A percentile compares a stretch with the other conserved stretches of the same genome.
Evolutionary conservation across 148 eudicot species (phyloP).

Genomic region (Diospyros kaki): DNA sequence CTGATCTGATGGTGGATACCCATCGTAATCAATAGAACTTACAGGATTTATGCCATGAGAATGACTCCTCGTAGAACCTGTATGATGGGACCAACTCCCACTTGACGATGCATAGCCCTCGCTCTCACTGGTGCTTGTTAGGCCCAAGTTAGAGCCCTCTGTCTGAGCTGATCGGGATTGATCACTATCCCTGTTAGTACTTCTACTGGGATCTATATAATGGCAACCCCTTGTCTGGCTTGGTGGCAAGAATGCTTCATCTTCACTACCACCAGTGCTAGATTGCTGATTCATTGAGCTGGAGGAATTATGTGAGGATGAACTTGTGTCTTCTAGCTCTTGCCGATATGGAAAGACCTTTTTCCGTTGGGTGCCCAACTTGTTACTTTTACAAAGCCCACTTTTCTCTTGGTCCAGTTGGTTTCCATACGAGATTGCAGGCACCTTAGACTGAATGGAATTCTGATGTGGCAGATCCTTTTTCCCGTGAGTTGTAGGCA

Average conservation of each 20-base stretch:
- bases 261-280: slow-evolving; percentile 8
- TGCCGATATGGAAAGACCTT: not conserved
- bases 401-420: not conserved
- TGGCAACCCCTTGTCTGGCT: slow-evolving; percentile 10
- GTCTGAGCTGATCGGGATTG: not conserved
- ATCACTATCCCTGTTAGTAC: slow-evolving; percentile 21
- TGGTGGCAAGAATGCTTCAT: slow-evolving; percentile 6
- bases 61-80: slow-evolving; percentile 12
- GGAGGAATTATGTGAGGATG: slow-evolving; percentile 31
- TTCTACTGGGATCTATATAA: not conserved
- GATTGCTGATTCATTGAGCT: slow-evolving; percentile 27
- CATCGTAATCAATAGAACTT: too few relatives aligned
- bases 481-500: slow-evolving; percentile 1
- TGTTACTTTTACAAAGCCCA: not conserved
- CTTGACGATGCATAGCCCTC: not conserved
- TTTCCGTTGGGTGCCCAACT: slow-evolving; percentile 1
- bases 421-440: not conserved
- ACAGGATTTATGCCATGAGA: too few relatives aligned
- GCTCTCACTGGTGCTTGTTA: slow-evolving; percentile 17
- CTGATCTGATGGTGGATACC: too few relatives aligned
- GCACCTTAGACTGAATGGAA: not conserved
- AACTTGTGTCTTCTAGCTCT: slow-evolving; percentile 32
- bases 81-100: not conserved
- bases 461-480: slow-evolving; percentile 3
- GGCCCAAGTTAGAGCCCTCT: not conserved